A percentile compares a stretch with the other conserved stretches of the same genome.
phyloP scores from a whole-genome alignment of 2,329 filamentous ascomycete species.

The Gaeumannomyces sp. region DNA sequence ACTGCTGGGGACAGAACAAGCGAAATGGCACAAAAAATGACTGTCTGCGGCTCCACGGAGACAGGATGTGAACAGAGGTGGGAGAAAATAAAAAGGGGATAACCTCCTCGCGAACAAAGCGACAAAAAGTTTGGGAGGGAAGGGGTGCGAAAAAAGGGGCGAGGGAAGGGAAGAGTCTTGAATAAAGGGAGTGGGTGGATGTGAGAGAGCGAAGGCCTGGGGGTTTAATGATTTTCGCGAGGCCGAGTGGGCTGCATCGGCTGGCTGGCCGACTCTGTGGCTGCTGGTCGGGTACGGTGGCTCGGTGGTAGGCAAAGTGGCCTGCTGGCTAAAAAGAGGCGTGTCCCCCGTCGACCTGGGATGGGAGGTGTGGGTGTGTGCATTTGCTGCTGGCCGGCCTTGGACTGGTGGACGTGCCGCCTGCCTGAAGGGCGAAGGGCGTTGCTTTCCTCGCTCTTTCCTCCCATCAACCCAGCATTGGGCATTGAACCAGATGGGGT shows the following conservation, averaged over 20 bases:
- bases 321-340: conserved; percentile 13
- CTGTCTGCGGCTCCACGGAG: conserved; percentile 7
- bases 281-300: conserved; percentile 4
- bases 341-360: conserved; percentile 6
- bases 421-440: background rate
- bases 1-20: background rate
- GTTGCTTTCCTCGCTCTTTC: background rate
- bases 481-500: background rate
- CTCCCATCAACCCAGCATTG: background rate
- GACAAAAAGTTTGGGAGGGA: conserved; percentile 18
- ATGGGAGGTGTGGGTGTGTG: conserved; percentile 10
- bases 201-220: conserved; percentile 31
- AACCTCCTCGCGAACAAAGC: conserved; percentile 15
- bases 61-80: conserved; percentile 3
- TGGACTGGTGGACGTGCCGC: conserved; percentile 3
- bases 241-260: conserved; percentile 8
- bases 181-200: conserved; percentile 29
- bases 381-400: background rate
- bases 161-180: conserved; percentile 35
- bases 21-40: conserved; percentile 1
- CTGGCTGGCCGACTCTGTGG: conserved; percentile 14
- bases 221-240: conserved; percentile 34
- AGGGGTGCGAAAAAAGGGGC: conserved; percentile 26
- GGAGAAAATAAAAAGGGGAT: conserved; percentile 3
- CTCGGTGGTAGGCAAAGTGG: conserved; percentile 4